phyloP scores from a whole-genome alignment of 176 grass and related monocot species.

The Cymbopogon citratus region DNA sequence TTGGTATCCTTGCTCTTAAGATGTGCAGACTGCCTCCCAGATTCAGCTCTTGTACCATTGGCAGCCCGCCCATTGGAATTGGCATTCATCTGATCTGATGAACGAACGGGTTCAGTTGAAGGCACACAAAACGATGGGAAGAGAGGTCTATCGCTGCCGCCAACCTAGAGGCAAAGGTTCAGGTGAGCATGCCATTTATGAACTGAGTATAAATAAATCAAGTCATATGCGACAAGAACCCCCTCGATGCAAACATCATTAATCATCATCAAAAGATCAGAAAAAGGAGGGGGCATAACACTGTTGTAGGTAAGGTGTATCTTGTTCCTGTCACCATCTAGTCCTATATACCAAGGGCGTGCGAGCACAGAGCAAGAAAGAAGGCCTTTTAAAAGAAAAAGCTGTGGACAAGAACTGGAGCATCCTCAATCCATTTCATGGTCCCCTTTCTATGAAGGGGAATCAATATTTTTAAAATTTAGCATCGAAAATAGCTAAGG shows the following conservation, averaged over 20 bases:
- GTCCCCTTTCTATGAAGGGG: not conserved
- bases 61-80: conserved; percentile 16
- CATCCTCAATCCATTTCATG: not conserved
- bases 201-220: not conserved
- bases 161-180: conserved; percentile 40
- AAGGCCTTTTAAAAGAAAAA: not conserved
- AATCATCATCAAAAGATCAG: not conserved
- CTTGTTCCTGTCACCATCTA: not conserved
- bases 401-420: not conserved
- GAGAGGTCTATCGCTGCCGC: conserved; percentile 33
- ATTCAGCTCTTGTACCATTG: conserved; percentile 22
- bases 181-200: not conserved
- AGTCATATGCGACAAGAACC: not conserved
- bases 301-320: not conserved
- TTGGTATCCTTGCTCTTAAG: conserved; percentile 29
- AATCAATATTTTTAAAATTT: not conserved
- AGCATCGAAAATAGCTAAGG: not conserved
- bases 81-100: conserved; percentile 35
- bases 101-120: conserved; percentile 32
- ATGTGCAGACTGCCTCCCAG: conserved; percentile 35
- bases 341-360: not conserved
- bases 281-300: not conserved
- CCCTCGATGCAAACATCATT: not conserved
- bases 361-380: not conserved
- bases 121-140: conserved; percentile 56